Percentiles rank a stretch among this genome's conserved stretches.
Conservation (phyloP, 257 asterid genomes). For the Oldenlandia corymbosa region DNA sequence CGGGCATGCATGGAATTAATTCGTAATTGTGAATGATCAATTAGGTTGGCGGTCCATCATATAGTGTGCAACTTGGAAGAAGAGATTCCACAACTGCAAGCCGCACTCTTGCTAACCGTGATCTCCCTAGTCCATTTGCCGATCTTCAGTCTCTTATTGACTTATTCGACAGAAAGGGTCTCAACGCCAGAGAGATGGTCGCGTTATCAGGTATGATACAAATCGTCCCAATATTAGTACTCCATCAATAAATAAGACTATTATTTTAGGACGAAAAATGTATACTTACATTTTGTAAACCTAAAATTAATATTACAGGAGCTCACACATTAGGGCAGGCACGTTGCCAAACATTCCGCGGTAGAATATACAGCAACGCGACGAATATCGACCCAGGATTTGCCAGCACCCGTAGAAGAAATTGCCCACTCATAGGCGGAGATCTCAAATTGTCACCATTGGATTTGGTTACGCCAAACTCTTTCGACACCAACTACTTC, state of each 20-base stretch:
- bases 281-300: too few species aligned
- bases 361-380: slow-evolving; percentile 22
- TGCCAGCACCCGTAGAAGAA: slow-evolving; percentile 24
- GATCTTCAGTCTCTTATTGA: slow-evolving; percentile 7
- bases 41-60: slow-evolving; percentile 39
- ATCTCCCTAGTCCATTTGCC: slow-evolving; percentile 21
- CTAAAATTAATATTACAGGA: too few species aligned
- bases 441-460: slow-evolving; percentile 26
- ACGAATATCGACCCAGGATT: slow-evolving; percentile 33
- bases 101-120: slow-evolving; percentile 14
- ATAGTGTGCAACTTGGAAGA: slow-evolving; percentile 32
- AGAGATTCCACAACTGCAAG: slow-evolving; percentile 34
- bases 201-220: too few species aligned
- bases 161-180: slow-evolving; percentile 12
- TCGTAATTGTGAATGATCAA: too few species aligned
- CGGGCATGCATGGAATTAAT: too few species aligned
- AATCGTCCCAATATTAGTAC: too few species aligned
- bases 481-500: slow-evolving; percentile 4
- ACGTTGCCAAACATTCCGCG: slow-evolving; percentile 20
- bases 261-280: too few species aligned
- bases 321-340: slow-evolving; percentile 34
- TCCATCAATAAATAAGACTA: too few species aligned
- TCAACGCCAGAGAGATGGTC: slow-evolving; percentile 26
- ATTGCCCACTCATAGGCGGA: slow-evolving; percentile 20
- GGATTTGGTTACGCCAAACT: background rate